Evolutionary conservation across 768 basidiomycete genomes (phyloP).

Genomic region (Serendipita sp.): DNA sequence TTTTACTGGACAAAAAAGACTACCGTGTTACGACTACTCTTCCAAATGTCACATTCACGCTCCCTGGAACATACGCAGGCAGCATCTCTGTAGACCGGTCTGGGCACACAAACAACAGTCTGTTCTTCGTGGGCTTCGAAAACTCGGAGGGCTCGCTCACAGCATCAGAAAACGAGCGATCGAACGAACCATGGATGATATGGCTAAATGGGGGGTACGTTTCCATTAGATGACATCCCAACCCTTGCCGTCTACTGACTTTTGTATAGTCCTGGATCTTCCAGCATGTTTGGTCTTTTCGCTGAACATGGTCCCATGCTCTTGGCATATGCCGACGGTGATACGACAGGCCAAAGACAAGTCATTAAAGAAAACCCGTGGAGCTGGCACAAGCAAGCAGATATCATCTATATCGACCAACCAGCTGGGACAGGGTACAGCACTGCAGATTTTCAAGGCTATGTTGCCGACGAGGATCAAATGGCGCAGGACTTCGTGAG

Average conservation of each 20-base stretch:
- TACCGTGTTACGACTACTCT: conserved; percentile 39
- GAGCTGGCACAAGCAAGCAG: conserved; percentile 43
- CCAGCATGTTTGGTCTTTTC: conserved; percentile 39
- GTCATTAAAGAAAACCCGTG: conserved; percentile 33
- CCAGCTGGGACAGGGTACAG: conserved; percentile 50
- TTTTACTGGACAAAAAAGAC: conserved; percentile 22
- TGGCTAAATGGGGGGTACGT: conserved; percentile 59
- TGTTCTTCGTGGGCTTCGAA: conserved; percentile 54
- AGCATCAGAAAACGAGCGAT: conserved; percentile 16
- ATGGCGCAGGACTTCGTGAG: conserved; percentile 37
- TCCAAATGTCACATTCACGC: conserved; percentile 43
- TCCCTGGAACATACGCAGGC: conserved; percentile 31
- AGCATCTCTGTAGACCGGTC: conserved; percentile 42
- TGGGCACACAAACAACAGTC: conserved; percentile 45
- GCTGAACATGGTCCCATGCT: background rate
- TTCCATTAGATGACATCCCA: background rate
- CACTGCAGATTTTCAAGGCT: conserved; percentile 45
- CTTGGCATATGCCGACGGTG: conserved; percentile 13
- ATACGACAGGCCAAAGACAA: conserved; percentile 52
- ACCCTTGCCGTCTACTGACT: background rate
- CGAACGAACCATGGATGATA: conserved; percentile 46
- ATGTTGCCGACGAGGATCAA: conserved; percentile 45
- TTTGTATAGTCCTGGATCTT: conserved; percentile 41
- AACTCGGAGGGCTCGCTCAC: conserved; percentile 41
- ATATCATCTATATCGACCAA: conserved; percentile 40